Conservation (phyloP, 1,284 basidiomycete genomes). For the Fomitopsis betulina region DNA sequence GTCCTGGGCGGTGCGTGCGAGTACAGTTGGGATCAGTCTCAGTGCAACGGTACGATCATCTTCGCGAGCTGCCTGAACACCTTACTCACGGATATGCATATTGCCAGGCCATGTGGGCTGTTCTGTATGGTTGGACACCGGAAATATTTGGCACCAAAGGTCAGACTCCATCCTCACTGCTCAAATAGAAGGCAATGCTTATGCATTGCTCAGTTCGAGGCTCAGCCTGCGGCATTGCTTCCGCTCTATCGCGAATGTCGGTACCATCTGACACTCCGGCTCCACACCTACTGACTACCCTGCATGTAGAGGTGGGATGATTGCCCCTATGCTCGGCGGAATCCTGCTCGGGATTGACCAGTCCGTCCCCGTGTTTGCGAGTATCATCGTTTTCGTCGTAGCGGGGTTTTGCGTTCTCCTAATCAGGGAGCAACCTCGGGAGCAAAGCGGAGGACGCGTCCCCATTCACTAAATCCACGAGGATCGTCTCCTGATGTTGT, state of each 20-base stretch:
- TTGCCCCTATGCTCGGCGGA: constrained; percentile 85
- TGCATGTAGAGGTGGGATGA: constrained; percentile 75
- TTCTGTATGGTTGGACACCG: constrained; percentile 90
- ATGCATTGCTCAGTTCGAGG: constrained; percentile 61
- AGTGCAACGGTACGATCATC: constrained; percentile 63
- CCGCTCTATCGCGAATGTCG: constrained; percentile 83
- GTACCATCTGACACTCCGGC: constrained; percentile 26
- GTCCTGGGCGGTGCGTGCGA: constrained; percentile 65
- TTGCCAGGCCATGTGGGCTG: constrained; percentile 81
- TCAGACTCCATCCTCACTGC: constrained; percentile 21
- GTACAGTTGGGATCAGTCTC: constrained; percentile 78
- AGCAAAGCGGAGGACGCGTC: constrained; percentile 15
- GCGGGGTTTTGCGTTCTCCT: constrained; percentile 67
- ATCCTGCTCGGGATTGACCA: constrained; percentile 68
- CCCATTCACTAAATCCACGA: constrained; percentile 21
- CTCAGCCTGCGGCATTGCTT: constrained; percentile 89
- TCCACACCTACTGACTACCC: neutral
- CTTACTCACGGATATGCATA: neutral
- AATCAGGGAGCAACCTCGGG: constrained; percentile 38
- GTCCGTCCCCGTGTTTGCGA: constrained; percentile 77
- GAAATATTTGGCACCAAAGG: constrained; percentile 84
- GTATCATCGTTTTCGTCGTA: constrained; percentile 65
- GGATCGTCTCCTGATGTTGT: neutral
- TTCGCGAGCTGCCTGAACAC: neutral
- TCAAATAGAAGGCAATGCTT: neutral